These are phyloP conservation scores for Tilletia indica DNA, from an alignment of 1,284 basidiomycete species.

Conservation along the genomic window DNA sequence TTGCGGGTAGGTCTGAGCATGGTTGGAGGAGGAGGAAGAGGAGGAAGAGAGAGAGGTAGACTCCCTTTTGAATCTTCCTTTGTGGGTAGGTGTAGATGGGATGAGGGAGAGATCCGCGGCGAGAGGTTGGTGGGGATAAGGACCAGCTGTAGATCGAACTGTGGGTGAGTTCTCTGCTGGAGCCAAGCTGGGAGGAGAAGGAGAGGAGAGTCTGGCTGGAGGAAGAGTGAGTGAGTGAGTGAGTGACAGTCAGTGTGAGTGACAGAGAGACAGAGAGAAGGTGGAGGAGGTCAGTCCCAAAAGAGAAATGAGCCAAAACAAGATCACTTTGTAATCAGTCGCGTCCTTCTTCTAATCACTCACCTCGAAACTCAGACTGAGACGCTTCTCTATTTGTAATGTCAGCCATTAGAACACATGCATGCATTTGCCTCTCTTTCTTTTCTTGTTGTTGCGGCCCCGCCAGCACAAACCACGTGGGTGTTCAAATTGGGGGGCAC, in stretches of 20 bases:
- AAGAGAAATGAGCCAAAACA: not conserved
- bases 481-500: too few relatives aligned
- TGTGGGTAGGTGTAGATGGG: too few relatives aligned
- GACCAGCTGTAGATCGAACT: not conserved
- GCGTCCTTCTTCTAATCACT: not conserved
- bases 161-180: not conserved
- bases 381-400: not conserved
- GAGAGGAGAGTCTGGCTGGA: not conserved
- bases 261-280: not conserved
- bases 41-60: not conserved
- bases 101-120: not conserved
- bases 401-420: too few relatives aligned
- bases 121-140: not conserved
- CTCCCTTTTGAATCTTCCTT: not conserved
- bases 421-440: too few relatives aligned
- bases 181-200: not conserved
- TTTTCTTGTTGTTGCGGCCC: too few relatives aligned
- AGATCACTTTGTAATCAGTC: not conserved
- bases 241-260: too few relatives aligned
- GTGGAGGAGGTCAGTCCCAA: not conserved
- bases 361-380: not conserved
- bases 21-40: not conserved
- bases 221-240: too few relatives aligned
- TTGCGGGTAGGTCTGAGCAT: constrained; percentile 11
- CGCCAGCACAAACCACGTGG: too few relatives aligned